A percentile compares a stretch with the other conserved stretches of the same genome.
Conservation (phyloP, 2,329 filamentous ascomycete species). For the Diaporthe batatas region DNA sequence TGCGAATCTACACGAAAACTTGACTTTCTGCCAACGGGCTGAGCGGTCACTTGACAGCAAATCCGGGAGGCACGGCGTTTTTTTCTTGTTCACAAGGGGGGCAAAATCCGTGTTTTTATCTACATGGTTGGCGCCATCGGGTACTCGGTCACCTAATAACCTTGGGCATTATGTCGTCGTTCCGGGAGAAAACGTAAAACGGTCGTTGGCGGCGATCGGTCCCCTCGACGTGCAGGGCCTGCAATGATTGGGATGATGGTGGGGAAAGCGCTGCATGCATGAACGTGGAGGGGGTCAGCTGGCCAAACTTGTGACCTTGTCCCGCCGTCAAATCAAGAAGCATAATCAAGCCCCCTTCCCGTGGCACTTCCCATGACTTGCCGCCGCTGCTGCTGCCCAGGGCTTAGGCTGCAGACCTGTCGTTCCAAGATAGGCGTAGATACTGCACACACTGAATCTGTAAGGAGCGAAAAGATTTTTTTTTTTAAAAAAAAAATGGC, state of each 20-base stretch:
- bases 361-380: slow-evolving; percentile 20
- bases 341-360: slow-evolving; percentile 12
- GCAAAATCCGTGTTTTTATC: slow-evolving; percentile 22
- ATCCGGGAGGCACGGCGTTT: neutral
- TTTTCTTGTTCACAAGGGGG: neutral
- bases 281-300: slow-evolving; percentile 38
- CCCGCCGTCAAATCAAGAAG: slow-evolving; percentile 31
- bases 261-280: slow-evolving; percentile 34
- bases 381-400: slow-evolving; percentile 10
- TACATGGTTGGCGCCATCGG: slow-evolving; percentile 16
- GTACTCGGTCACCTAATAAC: neutral
- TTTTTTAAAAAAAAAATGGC: slow-evolving; percentile 11
- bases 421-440: neutral
- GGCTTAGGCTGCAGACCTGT: slow-evolving; percentile 16
- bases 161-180: slow-evolving; percentile 1
- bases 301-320: slow-evolving; percentile 35
- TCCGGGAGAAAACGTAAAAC: slow-evolving; percentile 33
- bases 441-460: slow-evolving; percentile 13
- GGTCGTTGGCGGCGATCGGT: slow-evolving; percentile 31
- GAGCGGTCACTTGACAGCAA: slow-evolving; percentile 5
- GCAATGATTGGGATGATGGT: slow-evolving; percentile 33
- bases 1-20: neutral
- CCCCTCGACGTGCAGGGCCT: slow-evolving; percentile 23
- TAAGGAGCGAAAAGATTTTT: neutral
- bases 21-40: slow-evolving; percentile 2